Evolutionary conservation across 2,329 filamentous ascomycete species (phyloP).

Genomic region (Cladosporium colombiae): DNA sequence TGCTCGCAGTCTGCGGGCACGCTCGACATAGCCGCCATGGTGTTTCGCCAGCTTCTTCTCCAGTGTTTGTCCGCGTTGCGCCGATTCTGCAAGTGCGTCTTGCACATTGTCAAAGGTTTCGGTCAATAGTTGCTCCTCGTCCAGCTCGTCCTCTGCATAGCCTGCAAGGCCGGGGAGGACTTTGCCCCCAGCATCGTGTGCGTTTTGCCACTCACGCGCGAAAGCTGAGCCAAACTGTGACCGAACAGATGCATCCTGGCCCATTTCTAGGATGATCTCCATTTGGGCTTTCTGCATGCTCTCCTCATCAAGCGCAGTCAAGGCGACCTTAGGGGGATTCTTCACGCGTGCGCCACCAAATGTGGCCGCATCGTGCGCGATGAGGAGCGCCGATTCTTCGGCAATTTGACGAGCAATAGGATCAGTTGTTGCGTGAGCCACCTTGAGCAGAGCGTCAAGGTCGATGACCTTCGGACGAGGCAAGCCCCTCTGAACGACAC

Average conservation of each 20-base stretch:
- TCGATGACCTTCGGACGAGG: constrained; percentile 77
- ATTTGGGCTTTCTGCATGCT: constrained; percentile 73
- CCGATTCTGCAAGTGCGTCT: constrained; percentile 69
- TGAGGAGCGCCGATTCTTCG: constrained; percentile 73
- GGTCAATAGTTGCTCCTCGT: constrained; percentile 65
- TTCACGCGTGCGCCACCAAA: constrained; percentile 70
- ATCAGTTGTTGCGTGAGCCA: constrained; percentile 62
- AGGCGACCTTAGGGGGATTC: constrained; percentile 55
- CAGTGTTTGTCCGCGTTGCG: constrained; percentile 79
- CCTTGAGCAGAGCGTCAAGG: constrained; percentile 65
- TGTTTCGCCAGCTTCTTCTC: constrained; percentile 91
- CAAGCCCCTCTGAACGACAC: constrained; percentile 83
- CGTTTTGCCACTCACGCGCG: constrained; percentile 48
- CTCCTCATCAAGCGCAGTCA: constrained; percentile 69
- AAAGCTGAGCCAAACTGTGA: constrained; percentile 50
- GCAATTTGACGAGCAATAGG: constrained; percentile 70
- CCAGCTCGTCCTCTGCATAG: constrained; percentile 70
- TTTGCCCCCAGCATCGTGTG: constrained; percentile 44
- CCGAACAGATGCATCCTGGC: constrained; percentile 44
- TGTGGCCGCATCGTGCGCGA: constrained; percentile 77
- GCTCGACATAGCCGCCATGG: constrained; percentile 86
- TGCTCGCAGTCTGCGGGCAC: constrained; percentile 74
- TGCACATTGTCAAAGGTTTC: constrained; percentile 75
- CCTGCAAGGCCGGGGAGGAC: constrained; percentile 76
- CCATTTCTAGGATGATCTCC: constrained; percentile 70